A percentile compares a stretch with the other conserved stretches of the same genome.
These are phyloP conservation scores for Populus pruinosa DNA, from an alignment of 345 rosid genomes.

Conservation along the genomic window DNA sequence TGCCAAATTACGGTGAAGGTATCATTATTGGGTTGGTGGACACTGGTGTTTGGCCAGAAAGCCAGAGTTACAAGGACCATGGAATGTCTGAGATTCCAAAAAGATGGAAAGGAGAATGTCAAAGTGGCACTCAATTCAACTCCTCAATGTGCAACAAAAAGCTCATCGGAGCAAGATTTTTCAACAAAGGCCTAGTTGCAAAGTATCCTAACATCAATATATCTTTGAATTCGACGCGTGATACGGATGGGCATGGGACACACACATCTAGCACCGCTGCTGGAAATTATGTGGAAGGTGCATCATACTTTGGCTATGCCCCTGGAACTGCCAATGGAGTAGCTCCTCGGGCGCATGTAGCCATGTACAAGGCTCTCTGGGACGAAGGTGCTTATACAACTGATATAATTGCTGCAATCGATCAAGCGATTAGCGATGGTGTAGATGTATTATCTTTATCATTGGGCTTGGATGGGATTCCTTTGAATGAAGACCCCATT, in stretches of 20 bases:
- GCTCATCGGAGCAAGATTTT: slow-evolving; percentile 34
- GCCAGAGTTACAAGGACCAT: slow-evolving; percentile 30
- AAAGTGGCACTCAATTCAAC: slow-evolving; percentile 23
- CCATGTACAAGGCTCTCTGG: slow-evolving; percentile 34
- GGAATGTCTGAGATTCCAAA: slow-evolving; percentile 33
- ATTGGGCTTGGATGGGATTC: slow-evolving; percentile 23
- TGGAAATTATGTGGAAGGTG: slow-evolving; percentile 30
- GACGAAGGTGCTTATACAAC: slow-evolving; percentile 13
- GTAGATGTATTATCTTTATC: slow-evolving; percentile 23
- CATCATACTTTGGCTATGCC: slow-evolving; percentile 32
- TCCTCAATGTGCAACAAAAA: slow-evolving; percentile 32
- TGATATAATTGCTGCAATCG: slow-evolving; percentile 29
- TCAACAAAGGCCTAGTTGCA: slow-evolving; percentile 27
- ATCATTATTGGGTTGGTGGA: slow-evolving; percentile 31
- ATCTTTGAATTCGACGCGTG: slow-evolving; percentile 28
- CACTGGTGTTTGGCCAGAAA: slow-evolving; percentile 36
- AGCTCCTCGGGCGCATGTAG: slow-evolving; percentile 23
- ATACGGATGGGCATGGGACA: slow-evolving; percentile 29
- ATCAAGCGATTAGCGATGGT: slow-evolving; percentile 21
- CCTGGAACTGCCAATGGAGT: slow-evolving; percentile 23
- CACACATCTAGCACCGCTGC: slow-evolving; percentile 34
- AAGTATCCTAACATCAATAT: slow-evolving; percentile 14
- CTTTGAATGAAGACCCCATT: slow-evolving; percentile 25
- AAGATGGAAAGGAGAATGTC: slow-evolving; percentile 36
- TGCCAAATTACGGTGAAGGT: slow-evolving; percentile 20